Conservation (phyloP, 108 stramenopile genomes). For the Skeletonema tropicum region DNA sequence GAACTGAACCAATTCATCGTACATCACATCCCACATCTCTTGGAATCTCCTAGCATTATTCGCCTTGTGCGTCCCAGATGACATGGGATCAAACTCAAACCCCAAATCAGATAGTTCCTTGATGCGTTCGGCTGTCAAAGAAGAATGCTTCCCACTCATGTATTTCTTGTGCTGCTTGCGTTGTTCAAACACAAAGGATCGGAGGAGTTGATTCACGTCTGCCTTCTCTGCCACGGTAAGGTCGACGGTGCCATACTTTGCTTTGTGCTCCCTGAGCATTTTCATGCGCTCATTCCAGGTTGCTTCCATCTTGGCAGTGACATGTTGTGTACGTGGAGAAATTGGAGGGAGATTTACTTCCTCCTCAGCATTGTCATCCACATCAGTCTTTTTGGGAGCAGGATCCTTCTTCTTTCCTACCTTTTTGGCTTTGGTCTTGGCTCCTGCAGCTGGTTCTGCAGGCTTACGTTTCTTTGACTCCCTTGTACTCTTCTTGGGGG, state of each 20-base stretch:
- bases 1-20: slow-evolving; percentile 15
- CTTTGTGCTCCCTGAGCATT: slow-evolving; percentile 17
- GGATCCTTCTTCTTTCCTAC: neutral
- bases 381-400: neutral
- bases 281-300: slow-evolving; percentile 14
- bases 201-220: neutral
- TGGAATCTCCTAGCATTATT: neutral
- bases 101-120: slow-evolving; percentile 18
- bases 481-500: neutral
- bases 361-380: neutral
- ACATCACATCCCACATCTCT: slow-evolving; percentile 23
- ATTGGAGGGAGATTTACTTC: neutral
- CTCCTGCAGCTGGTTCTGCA: neutral
- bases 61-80: neutral
- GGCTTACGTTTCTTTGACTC: neutral
- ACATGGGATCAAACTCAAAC: slow-evolving; percentile 30
- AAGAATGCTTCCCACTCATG: slow-evolving; percentile 5
- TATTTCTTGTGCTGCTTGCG: slow-evolving; percentile 29
- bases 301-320: neutral
- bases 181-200: slow-evolving; percentile 13
- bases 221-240: neutral
- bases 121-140: slow-evolving; percentile 13
- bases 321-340: neutral
- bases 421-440: neutral
- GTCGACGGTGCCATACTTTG: slow-evolving; percentile 21